Conservation (phyloP, 2,329 filamentous ascomycete species). For the Hypoxylon rubiginosum region DNA sequence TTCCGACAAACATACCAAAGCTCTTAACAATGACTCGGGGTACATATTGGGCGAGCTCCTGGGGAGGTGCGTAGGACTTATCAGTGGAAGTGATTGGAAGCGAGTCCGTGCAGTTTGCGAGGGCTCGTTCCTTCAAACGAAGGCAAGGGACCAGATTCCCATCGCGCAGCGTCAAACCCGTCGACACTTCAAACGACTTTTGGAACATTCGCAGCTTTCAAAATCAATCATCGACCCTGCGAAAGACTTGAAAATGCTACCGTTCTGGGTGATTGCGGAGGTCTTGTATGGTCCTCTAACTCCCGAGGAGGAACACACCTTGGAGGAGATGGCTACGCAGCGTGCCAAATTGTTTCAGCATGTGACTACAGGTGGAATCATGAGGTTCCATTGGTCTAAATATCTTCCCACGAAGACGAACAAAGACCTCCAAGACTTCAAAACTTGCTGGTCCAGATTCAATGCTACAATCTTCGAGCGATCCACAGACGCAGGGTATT, state of each 20-base stretch:
- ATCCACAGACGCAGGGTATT: conserved; percentile 21
- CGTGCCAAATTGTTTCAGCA: no score
- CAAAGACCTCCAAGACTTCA: conserved; percentile 48
- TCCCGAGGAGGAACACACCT: not conserved
- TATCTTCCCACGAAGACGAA: conserved; percentile 49
- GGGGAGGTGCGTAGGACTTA: conserved; percentile 59
- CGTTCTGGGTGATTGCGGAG: not conserved
- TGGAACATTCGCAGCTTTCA: no score
- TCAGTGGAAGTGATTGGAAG: conserved; percentile 50
- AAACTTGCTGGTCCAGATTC: conserved; percentile 51
- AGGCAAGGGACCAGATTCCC: no score
- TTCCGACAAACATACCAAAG: conserved; percentile 60
- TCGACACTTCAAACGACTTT: no score
- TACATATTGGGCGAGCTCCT: conserved; percentile 56
- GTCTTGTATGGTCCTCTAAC: not conserved
- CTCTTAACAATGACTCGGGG: conserved; percentile 57
- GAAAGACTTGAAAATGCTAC: not conserved
- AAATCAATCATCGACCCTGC: not conserved
- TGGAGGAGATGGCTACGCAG: not conserved
- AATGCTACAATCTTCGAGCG: conserved; percentile 42
- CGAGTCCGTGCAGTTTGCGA: no score
- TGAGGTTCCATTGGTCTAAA: not conserved
- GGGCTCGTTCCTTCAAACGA: no score
- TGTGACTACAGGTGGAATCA: no score
- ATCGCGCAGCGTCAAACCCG: no score